phyloP scores from a whole-genome alignment of 495 filamentous ascomycete genomes.

The Trypethelium eluteriae region DNA sequence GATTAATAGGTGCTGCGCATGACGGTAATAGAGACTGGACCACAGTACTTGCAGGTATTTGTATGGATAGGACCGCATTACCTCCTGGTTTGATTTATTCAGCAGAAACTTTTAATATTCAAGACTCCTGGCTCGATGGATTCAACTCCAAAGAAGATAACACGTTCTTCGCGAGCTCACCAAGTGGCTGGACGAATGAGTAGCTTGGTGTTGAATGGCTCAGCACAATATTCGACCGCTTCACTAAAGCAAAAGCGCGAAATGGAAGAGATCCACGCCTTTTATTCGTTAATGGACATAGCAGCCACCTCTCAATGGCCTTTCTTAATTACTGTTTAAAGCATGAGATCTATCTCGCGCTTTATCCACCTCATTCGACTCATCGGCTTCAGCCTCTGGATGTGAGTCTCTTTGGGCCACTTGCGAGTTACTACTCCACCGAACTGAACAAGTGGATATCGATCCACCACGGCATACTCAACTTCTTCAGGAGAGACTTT shows the following conservation, averaged over 20 bases:
- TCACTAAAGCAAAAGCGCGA: slow-evolving; percentile 10
- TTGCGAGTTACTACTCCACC: slow-evolving; percentile 10
- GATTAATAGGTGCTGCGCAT: too few relatives aligned
- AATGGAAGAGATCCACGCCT: too few relatives aligned
- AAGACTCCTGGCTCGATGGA: slow-evolving; percentile 5
- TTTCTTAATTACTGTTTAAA: slow-evolving; percentile 8
- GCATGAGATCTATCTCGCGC: neutral
- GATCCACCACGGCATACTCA: too few relatives aligned
- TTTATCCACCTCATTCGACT: slow-evolving; percentile 14
- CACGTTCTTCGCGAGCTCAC: slow-evolving; percentile 10
- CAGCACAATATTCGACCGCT: slow-evolving; percentile 11
- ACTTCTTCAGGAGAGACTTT: too few relatives aligned
- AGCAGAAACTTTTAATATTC: neutral
- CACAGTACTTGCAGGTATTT: slow-evolving; percentile 6
- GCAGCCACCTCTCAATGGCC: slow-evolving; percentile 11
- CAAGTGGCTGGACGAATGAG: slow-evolving; percentile 17
- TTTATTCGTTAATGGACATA: slow-evolving; percentile 7
- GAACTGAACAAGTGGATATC: neutral
- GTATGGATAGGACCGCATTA: slow-evolving; percentile 6
- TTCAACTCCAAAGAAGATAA: neutral
- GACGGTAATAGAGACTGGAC: slow-evolving; percentile 14
- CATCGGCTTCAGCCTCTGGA: slow-evolving; percentile 11
- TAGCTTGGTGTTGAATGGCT: slow-evolving; percentile 14
- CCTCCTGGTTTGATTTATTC: slow-evolving; percentile 4
- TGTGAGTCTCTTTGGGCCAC: slow-evolving; percentile 7